These are phyloP conservation scores for Triangularia verruculosa DNA, from an alignment of 2,329 filamentous ascomycete genomes.

Conservation along the genomic window DNA sequence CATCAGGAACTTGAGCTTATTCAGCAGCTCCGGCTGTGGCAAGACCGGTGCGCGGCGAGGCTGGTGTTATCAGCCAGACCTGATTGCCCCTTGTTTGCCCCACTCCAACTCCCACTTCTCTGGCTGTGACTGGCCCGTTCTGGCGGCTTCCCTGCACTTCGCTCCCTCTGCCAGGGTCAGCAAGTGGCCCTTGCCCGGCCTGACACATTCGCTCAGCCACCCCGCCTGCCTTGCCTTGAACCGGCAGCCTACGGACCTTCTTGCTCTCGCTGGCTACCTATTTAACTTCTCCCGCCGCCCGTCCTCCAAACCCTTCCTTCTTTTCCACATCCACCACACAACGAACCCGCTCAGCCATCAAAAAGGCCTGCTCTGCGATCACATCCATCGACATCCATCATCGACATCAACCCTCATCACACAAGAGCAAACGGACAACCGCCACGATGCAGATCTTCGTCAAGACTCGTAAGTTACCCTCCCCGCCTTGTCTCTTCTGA, in stretches of 20 bases:
- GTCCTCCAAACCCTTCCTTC: conserved; percentile 29
- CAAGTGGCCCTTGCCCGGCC: conserved; percentile 20
- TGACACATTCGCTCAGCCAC: conserved; percentile 30
- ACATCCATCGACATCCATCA: conserved; percentile 5
- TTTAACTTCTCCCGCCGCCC: conserved; percentile 26
- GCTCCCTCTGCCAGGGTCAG: conserved; percentile 16
- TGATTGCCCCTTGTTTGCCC: conserved; percentile 8
- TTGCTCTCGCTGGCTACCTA: conserved; percentile 25
- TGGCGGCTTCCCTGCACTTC: conserved; percentile 27
- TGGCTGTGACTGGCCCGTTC: conserved; percentile 29
- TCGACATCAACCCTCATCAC: conserved; percentile 1
- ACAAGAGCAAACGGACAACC: conserved; percentile 26
- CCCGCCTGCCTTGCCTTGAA: conserved; percentile 20
- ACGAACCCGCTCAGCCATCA: conserved; percentile 19
- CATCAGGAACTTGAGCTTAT: conserved; percentile 2
- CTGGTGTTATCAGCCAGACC: conserved; percentile 13
- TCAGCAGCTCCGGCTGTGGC: conserved; percentile 16
- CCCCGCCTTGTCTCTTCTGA: conserved; percentile 34
- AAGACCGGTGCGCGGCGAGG: conserved; percentile 4
- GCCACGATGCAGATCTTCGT: conserved; percentile 91
- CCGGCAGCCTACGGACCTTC: conserved; percentile 28
- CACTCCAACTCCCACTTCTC: conserved; percentile 14
- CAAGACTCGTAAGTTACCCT: conserved; percentile 75
- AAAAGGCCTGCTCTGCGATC: conserved; percentile 2
- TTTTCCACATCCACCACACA: conserved; percentile 18